These are phyloP conservation scores for Aspergillus nomiae DNA, from an alignment of 2,329 filamentous ascomycete species.

Conservation along the genomic window DNA sequence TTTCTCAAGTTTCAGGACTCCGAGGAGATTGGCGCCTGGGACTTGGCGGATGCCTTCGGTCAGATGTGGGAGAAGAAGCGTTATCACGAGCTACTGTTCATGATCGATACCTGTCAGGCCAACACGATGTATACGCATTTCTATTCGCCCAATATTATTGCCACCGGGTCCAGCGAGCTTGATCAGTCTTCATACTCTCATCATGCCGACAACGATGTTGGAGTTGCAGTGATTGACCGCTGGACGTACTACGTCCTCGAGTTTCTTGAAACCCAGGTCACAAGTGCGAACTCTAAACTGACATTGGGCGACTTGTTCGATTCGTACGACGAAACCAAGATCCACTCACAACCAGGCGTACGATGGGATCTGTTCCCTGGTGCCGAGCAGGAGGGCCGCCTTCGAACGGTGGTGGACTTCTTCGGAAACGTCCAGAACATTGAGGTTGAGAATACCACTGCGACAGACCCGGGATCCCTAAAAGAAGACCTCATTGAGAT, in stretches of 20 bases:
- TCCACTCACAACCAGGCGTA: conserved; percentile 88
- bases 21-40: conserved; percentile 95
- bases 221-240: conserved; percentile 95
- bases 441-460: conserved; percentile 71
- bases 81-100: conserved; percentile 97
- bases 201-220: conserved; percentile 96
- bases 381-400: conserved; percentile 73
- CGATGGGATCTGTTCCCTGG: conserved; percentile 94
- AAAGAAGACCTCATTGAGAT: conserved; percentile 76
- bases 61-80: conserved; percentile 99
- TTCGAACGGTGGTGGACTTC: conserved; percentile 89
- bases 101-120: conserved; percentile 99
- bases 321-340: conserved; percentile 92
- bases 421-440: conserved; percentile 98
- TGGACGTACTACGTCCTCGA: conserved; percentile 99
- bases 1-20: conserved; percentile 98
- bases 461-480: conserved; percentile 54
- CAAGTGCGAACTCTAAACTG: conserved; percentile 81
- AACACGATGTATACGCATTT: conserved; percentile 99
- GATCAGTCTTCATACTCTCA: conserved; percentile 97
- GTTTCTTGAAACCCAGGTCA: conserved; percentile 88
- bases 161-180: conserved; percentile 92
- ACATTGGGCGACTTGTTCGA: conserved; percentile 94
- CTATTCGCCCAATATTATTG: conserved; percentile 97
- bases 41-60: conserved; percentile 94